These are phyloP conservation scores for Nepenthes alata DNA, from an alignment of 179 eudicot species.

Conservation along the genomic window DNA sequence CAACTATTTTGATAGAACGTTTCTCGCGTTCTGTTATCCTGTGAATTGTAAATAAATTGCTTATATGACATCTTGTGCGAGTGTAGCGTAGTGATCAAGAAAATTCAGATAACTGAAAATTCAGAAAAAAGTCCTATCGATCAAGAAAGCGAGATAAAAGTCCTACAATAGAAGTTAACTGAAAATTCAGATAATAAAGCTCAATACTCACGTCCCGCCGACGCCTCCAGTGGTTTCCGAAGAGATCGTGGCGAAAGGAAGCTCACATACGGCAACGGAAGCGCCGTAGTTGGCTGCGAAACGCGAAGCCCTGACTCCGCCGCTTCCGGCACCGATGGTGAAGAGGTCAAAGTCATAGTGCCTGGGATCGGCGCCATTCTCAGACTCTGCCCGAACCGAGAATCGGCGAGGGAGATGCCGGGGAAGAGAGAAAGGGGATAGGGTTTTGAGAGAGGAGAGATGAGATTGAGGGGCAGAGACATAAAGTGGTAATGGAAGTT, in stretches of 20 bases:
- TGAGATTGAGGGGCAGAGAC: slow-evolving; percentile 13
- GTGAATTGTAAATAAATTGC: too few relatives aligned
- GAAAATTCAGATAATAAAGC: background rate
- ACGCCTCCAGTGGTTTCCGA: slow-evolving; percentile 80
- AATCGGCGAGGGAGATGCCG: slow-evolving; percentile 19
- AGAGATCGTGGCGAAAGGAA: slow-evolving; percentile 74
- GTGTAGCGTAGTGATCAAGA: too few relatives aligned
- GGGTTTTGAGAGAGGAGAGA: slow-evolving; percentile 17
- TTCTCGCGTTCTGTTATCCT: too few relatives aligned
- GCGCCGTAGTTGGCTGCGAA: slow-evolving; percentile 88
- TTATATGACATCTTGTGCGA: too few relatives aligned
- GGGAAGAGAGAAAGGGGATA: slow-evolving; percentile 12
- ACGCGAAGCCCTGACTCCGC: slow-evolving; percentile 92
- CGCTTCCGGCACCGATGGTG: slow-evolving; percentile 94
- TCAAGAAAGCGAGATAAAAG: background rate
- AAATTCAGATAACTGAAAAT: too few relatives aligned
- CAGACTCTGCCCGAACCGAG: slow-evolving; percentile 41
- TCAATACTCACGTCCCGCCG: slow-evolving; percentile 73
- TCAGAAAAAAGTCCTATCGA: background rate
- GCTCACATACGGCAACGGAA: slow-evolving; percentile 76
- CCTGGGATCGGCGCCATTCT: slow-evolving; percentile 40
- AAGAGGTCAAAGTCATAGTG: slow-evolving; percentile 75
- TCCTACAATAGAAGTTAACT: background rate
- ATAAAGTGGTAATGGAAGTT: slow-evolving; percentile 19
- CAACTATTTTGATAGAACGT: too few relatives aligned